These are phyloP conservation scores for Pyrus hybrid DNA, from an alignment of 331 rosid genomes.

Conservation along the genomic window DNA sequence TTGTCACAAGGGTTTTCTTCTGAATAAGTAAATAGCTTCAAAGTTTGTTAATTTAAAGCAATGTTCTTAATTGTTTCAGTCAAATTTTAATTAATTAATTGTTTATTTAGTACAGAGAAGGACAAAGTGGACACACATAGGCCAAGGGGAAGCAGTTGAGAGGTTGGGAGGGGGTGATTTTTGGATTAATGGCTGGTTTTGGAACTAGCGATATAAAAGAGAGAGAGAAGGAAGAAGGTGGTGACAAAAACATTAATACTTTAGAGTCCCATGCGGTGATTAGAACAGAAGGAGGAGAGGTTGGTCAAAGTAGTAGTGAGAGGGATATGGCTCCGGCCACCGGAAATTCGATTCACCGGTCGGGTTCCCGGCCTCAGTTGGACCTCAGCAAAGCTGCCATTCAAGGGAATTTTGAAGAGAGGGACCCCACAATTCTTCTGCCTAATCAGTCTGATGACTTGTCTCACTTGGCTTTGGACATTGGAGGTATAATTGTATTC, in stretches of 20 bases:
- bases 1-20: background rate
- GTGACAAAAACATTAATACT: constrained; percentile 2
- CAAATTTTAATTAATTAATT: background rate
- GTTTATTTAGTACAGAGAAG: background rate
- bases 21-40: background rate
- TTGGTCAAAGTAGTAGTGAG: constrained; percentile 27
- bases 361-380: constrained; percentile 73
- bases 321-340: constrained; percentile 47
- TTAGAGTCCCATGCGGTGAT: background rate
- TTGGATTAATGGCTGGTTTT: constrained; percentile 53
- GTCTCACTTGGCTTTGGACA: constrained; percentile 75
- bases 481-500: constrained; percentile 47
- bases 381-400: constrained; percentile 89
- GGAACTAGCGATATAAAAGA: constrained; percentile 28
- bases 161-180: constrained; percentile 27
- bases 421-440: constrained; percentile 65
- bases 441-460: constrained; percentile 87
- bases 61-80: background rate
- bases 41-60: background rate
- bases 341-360: constrained; percentile 59
- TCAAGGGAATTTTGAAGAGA: constrained; percentile 63
- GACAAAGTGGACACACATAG: constrained; percentile 18
- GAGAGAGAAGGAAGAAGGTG: constrained; percentile 10
- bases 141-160: constrained; percentile 19
- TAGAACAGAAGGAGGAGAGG: background rate